Base-by-base conservation (phyloP, 306 rosid species). In the Hippophae tibetana region DNA sequence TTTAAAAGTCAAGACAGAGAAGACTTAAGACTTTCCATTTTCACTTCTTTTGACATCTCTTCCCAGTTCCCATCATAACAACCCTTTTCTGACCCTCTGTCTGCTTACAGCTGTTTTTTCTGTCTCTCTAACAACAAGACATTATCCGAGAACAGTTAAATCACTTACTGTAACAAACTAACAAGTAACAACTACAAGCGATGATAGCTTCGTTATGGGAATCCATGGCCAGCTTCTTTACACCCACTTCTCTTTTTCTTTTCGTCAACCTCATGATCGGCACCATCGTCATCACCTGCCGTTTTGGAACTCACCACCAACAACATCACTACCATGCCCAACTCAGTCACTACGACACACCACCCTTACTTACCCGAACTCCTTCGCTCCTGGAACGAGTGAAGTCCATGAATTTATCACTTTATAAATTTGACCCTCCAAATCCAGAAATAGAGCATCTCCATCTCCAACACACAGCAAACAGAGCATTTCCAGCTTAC, bases 191-290 rank as follows among this genome's bases (percentile, higher is more conserved):
- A 18, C 23, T 31, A 0, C 38, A 31, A 31, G 38, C 52, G 23
- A 54, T 27, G 60, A 50, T 5, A 47, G 43, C 1, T 40, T 45
- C 41, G 11, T 10, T 76, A 43, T 73, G 48, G 64, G 53, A 57
- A 62, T 45, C 53, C 47, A 13, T 73, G 23, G 63, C 78, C 1
- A 65, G 47, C 51, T 92, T 86, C 95, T 1, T 81, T 58, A 88
- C 85, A 3, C 86, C 93, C 10, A 61, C 80, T 45, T 69, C 74
- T 38, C 82, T 92, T n/a, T 92, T 88, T 83, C 25, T 92, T 73
- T 2, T 88, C 58, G 13, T 88, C 57, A 92, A 92, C 93, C 74
- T 89, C 71, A 78, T 75, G 50, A 86, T 89, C 58, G 79, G 60
- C 38, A 75, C 79, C 76, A 74, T 92, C 45, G 60, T 68, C 26